A percentile compares a stretch with the other conserved stretches of the same genome.
Conservation (phyloP, 768 basidiomycete species). For the Pleurotus sapidus region DNA sequence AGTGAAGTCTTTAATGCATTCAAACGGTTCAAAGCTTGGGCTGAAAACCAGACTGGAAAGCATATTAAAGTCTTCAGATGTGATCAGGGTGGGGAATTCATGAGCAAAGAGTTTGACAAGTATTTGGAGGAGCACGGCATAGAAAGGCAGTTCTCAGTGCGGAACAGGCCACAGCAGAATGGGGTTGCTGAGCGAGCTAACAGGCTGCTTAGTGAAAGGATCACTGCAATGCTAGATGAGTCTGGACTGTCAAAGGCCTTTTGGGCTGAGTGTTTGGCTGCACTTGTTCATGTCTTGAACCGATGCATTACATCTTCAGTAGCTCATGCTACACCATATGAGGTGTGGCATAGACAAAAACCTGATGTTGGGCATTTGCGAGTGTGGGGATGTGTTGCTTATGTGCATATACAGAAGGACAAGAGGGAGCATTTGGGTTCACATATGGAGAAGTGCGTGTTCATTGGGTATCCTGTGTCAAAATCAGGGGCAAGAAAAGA, state of each 20-base stretch:
- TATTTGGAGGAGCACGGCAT: conserved; percentile 23
- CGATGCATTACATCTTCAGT: conserved; percentile 4
- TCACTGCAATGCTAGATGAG: too few relatives aligned
- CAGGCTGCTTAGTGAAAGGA: too few relatives aligned
- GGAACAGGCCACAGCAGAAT: too few relatives aligned
- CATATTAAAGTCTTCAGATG: conserved; percentile 11
- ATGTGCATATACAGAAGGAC: conserved; percentile 24
- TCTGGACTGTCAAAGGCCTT: conserved; percentile 7
- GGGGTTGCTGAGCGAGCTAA: too few relatives aligned
- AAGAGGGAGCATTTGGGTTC: too few relatives aligned
- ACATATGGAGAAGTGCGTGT: too few relatives aligned
- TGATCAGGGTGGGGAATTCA: conserved; percentile 36
- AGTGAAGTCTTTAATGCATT: conserved; percentile 17
- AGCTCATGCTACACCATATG: conserved; percentile 13
- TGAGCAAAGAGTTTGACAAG: conserved; percentile 16
- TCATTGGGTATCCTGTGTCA: too few relatives aligned
- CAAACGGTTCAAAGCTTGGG: conserved; percentile 26
- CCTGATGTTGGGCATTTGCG: conserved; percentile 26
- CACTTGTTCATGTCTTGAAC: too few relatives aligned
- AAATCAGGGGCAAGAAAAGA: too few relatives aligned
- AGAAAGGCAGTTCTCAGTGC: conserved; percentile 15
- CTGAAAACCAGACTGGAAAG: too few relatives aligned
- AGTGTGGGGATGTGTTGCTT: conserved; percentile 35
- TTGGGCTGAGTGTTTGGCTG: neutral
- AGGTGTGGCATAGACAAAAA: conserved; percentile 13